Conservation (phyloP, 129 eudicot genomes). For the Chrysanthemum lavandulifolium region DNA sequence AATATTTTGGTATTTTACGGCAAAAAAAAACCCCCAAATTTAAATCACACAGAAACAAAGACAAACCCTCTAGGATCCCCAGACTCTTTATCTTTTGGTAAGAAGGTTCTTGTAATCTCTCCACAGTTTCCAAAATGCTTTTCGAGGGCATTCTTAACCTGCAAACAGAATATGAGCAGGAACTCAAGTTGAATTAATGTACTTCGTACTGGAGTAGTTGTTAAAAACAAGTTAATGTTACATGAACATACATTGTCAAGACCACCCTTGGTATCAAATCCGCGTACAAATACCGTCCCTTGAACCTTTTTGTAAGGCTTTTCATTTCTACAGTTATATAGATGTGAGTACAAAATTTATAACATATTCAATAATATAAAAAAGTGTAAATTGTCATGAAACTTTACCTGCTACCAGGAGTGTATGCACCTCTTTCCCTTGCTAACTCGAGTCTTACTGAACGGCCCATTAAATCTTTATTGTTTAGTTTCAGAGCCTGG, state of each 20-base stretch:
- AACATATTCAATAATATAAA: not conserved
- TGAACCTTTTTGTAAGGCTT: constrained; percentile 51
- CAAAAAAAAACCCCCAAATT: not conserved
- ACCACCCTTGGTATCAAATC: constrained; percentile 46
- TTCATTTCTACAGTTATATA: constrained; percentile 25
- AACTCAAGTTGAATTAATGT: too few species aligned
- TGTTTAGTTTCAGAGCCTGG: constrained; percentile 53
- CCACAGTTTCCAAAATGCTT: constrained; percentile 76
- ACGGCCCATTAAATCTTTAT: constrained; percentile 44
- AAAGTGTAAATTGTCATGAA: not conserved
- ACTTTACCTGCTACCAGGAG: constrained; percentile 53
- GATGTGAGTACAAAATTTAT: not conserved
- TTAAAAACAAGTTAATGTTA: too few species aligned
- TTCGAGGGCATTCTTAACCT: constrained; percentile 53
- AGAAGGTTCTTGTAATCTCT: constrained; percentile 52
- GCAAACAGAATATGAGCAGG: constrained; percentile 13
- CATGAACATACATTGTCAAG: constrained; percentile 41
- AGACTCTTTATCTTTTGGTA: constrained; percentile 56
- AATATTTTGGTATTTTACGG: not conserved
- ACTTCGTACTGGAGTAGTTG: too few species aligned
- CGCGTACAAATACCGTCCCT: constrained; percentile 60
- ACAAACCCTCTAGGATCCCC: constrained; percentile 63
- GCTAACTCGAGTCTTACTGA: constrained; percentile 58
- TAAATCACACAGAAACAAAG: too few species aligned
- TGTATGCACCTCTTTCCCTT: constrained; percentile 51